These are phyloP conservation scores for Xylaria sp. DNA, from an alignment of 2,329 filamentous ascomycete genomes.

Conservation along the genomic window DNA sequence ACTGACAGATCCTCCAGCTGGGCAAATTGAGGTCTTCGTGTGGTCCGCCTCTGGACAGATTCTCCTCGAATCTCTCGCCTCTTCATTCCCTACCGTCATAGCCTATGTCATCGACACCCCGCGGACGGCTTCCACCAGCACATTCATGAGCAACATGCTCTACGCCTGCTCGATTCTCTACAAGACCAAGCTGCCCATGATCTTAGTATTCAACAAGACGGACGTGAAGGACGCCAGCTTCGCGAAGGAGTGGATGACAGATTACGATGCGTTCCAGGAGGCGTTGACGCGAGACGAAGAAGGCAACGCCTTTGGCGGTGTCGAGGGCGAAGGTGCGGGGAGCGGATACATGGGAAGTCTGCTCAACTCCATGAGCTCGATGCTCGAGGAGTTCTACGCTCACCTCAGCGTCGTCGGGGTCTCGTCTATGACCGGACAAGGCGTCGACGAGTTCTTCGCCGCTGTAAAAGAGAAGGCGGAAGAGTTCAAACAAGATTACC, in stretches of 20 bases:
- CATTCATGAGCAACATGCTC: slow-evolving; percentile 99
- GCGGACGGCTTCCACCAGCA: slow-evolving; percentile 87
- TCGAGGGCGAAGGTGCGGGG: slow-evolving; percentile 72
- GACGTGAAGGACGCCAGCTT: slow-evolving; percentile 91
- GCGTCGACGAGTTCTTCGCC: slow-evolving; percentile 90
- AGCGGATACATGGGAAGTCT: slow-evolving; percentile 96
- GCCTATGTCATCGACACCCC: slow-evolving; percentile 98
- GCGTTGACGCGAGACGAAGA: slow-evolving; percentile 83
- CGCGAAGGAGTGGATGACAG: slow-evolving; percentile 99
- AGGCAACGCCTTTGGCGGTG: slow-evolving; percentile 74
- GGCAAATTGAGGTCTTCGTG: slow-evolving; percentile 98
- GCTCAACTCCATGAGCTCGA: slow-evolving; percentile 96
- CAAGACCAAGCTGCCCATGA: slow-evolving; percentile 98
- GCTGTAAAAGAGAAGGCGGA: slow-evolving; percentile 85
- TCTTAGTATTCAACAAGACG: slow-evolving; percentile 98
- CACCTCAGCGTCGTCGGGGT: slow-evolving; percentile 93
- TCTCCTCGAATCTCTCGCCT: slow-evolving; percentile 88
- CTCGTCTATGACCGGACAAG: slow-evolving; percentile 88
- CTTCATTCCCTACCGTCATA: slow-evolving; percentile 93
- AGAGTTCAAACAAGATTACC: slow-evolving; percentile 90
- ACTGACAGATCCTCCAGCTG: slow-evolving; percentile 52
- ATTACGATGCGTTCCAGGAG: slow-evolving; percentile 93
- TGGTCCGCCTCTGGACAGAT: slow-evolving; percentile 97
- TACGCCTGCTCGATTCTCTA: slow-evolving; percentile 98
- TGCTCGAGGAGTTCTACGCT: slow-evolving; percentile 97